Evolutionary conservation across 1,139 yeast genomes (phyloP).

Genomic region (Nadsonia commutata): DNA sequence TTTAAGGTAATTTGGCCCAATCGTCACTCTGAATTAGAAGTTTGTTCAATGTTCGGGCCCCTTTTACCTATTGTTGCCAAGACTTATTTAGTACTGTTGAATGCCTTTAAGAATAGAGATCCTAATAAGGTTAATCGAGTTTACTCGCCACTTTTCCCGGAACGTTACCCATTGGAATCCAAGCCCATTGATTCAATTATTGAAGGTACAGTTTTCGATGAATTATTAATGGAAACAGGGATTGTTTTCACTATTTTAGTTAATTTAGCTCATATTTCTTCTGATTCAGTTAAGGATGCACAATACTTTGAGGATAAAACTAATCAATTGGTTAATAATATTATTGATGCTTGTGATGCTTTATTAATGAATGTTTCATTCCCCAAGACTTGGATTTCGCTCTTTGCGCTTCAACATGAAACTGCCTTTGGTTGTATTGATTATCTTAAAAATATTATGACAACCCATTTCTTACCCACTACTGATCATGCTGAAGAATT

Average conservation of each 20-base stretch:
- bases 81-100: constrained; percentile 17
- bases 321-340: constrained; percentile 19
- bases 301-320: constrained; percentile 35
- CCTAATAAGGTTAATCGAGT: constrained; percentile 7
- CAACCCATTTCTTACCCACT: constrained; percentile 33
- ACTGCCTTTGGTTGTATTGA: constrained; percentile 49
- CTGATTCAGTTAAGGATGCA: constrained; percentile 40
- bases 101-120: constrained; percentile 12
- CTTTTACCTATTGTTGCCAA: constrained; percentile 21
- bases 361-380: constrained; percentile 23
- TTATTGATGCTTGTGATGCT: constrained; percentile 28
- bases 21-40: constrained; percentile 16
- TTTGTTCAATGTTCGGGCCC: constrained; percentile 20
- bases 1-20: constrained; percentile 20
- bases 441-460: constrained; percentile 27
- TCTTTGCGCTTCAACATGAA: constrained; percentile 29
- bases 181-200: constrained; percentile 62
- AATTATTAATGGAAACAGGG: constrained; percentile 55
- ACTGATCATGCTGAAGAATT: constrained; percentile 44
- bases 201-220: constrained; percentile 56
- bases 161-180: constrained; percentile 47
- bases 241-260: constrained; percentile 24
- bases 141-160: constrained; percentile 43
- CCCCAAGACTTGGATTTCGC: constrained; percentile 27
- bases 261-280: constrained; percentile 25